A percentile compares a stretch with the other conserved stretches of the same genome.
phyloP scores from a whole-genome alignment of 352 stramenopile species.

The Pythium plurisporium region DNA sequence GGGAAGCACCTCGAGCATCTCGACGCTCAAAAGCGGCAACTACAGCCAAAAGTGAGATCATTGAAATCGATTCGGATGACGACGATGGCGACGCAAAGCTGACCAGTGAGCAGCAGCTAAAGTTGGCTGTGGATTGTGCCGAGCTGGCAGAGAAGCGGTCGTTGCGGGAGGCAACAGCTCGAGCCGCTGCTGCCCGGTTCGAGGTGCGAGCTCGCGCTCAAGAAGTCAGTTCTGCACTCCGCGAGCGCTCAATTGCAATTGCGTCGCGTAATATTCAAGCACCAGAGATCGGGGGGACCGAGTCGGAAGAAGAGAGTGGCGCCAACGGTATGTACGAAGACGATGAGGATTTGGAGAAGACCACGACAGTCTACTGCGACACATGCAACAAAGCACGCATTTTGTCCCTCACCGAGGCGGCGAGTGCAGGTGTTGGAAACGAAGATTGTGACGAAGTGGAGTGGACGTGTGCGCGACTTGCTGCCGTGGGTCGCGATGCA shows the following conservation, averaged over 20 bases:
- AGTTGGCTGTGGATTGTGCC: conserved; percentile 17
- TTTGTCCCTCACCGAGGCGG: conserved; percentile 43
- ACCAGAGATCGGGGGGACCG: conserved; percentile 1
- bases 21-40: neutral
- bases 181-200: conserved; percentile 52
- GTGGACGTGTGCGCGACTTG: conserved; percentile 59
- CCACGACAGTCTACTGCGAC: conserved; percentile 77
- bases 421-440: conserved; percentile 22
- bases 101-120: conserved; percentile 8
- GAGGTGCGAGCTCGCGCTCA: conserved; percentile 36
- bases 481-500: conserved; percentile 24
- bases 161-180: conserved; percentile 44
- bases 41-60: conserved; percentile 7
- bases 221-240: conserved; percentile 42
- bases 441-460: neutral
- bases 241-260: conserved; percentile 3
- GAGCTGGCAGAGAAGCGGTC: conserved; percentile 19
- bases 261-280: neutral
- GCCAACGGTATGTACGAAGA: no score
- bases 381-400: conserved; percentile 77
- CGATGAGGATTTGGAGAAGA: conserved; percentile 52
- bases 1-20: neutral
- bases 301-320: conserved; percentile 3
- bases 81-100: neutral
- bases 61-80: conserved; percentile 20